A percentile compares a stretch with the other conserved stretches of the same genome.
Conservation (phyloP, 192 early-diverging fungal species). For the Oehlia diaphana region DNA sequence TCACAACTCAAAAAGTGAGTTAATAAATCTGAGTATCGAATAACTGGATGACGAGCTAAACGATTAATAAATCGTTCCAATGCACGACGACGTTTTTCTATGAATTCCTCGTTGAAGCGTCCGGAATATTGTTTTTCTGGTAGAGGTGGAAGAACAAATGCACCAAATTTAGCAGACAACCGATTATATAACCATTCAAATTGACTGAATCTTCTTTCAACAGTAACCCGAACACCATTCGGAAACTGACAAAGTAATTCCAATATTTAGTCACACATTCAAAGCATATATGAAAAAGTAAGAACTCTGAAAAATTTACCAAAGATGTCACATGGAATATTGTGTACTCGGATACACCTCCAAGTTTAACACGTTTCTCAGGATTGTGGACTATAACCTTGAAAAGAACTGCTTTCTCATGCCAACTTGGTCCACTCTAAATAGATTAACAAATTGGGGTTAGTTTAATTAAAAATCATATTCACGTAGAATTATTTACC, state of each 20-base stretch:
- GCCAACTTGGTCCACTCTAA: slow-evolving; percentile 44
- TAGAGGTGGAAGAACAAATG: slow-evolving; percentile 39
- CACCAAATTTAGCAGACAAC: slow-evolving; percentile 40
- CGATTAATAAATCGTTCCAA: slow-evolving; percentile 44
- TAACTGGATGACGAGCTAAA: slow-evolving; percentile 44
- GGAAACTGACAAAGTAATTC: slow-evolving; percentile 26
- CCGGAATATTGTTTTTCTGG: slow-evolving; percentile 49
- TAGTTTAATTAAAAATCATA: not conserved
- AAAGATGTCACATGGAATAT: slow-evolving; percentile 44
- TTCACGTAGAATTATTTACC: not conserved
- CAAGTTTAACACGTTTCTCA: slow-evolving; percentile 46
- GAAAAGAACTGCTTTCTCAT: slow-evolving; percentile 42
- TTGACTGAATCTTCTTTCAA: slow-evolving; percentile 46
- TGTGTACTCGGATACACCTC: slow-evolving; percentile 45
- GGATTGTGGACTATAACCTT: slow-evolving; percentile 44
- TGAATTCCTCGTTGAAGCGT: slow-evolving; percentile 46
- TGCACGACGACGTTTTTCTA: slow-evolving; percentile 40
- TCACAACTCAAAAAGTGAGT: slow-evolving; percentile 48
- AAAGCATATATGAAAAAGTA: not conserved
- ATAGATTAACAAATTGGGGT: no score
- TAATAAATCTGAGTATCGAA: slow-evolving; percentile 45
- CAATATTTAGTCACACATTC: not conserved
- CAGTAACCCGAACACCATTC: slow-evolving; percentile 40
- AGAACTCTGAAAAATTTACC: slow-evolving; percentile 25
- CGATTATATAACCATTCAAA: slow-evolving; percentile 47